Base-by-base conservation (phyloP, 495 filamentous ascomycete genomes). In the Neurospora sublineolata region DNA sequence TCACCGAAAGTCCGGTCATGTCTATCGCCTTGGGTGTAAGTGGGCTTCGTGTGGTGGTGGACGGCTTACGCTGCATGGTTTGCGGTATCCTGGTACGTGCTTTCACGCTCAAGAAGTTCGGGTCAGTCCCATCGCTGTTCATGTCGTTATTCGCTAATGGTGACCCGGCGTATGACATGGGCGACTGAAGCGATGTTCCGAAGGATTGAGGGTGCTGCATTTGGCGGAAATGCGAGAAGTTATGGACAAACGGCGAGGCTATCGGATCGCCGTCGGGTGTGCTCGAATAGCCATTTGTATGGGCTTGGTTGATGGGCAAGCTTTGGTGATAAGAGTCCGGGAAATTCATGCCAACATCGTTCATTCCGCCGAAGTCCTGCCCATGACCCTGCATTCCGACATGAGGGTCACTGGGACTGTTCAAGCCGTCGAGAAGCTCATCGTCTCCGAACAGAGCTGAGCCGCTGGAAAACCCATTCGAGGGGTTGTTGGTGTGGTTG, bases 211-310 rank as follows among this genome's bases (percentile, higher is more conserved):
- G 84, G 71, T 85, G 81, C 69, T 86, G 89, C 83, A 92, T 88
- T 44, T 84, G 84, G 37, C 86, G 85, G 77, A 90, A 93, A 73
- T 92, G 91, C 14, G 87, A 84, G 81, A 93, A 94, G 76, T 87
- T 89, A 68, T 92, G 87, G 36, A 90, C 85, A 74, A 94, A 97
- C 0, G 94, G 94, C 76, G 93, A 96, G 75, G 93, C 90, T 72
- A 96, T 94, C 5, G 93, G 93, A 64, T 91, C 89, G 30, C 92
- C 92, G 67, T 97, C 94, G 9, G 93, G 94, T 3, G 93, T 97
- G 75, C 90, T 90, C 37, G 94, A 97, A 79, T 89, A 97, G 39
- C 92, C 89, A 37, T 89, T 91, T 77, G 91, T 87, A 38, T 89
- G 86, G 30, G 77, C 76, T 67, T 86, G 83, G n/a, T 85, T 83